phyloP scores from a whole-genome alignment of 2,329 filamentous ascomycete genomes.

The Aspergillus ochraceus region DNA sequence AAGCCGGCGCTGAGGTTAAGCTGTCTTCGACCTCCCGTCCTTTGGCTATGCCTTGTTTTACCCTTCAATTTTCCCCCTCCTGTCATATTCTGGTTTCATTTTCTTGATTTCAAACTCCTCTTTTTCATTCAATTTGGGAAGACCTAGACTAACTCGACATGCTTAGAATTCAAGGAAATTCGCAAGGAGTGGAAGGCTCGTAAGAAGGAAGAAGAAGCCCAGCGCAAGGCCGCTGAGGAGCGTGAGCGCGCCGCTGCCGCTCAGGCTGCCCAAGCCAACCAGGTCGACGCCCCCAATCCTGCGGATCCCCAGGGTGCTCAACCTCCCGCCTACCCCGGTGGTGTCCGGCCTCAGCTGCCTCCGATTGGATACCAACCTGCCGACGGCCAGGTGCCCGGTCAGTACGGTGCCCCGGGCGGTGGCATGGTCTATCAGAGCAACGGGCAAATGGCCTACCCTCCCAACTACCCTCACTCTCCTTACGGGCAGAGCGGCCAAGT shows the following conservation, averaged over 20 bases:
- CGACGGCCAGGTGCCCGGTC: slow-evolving; percentile 55
- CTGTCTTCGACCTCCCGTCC: slow-evolving; percentile 7
- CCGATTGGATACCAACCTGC: slow-evolving; percentile 71
- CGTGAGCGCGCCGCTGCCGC: slow-evolving; percentile 67
- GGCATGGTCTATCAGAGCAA: slow-evolving; percentile 51
- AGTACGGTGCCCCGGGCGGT: slow-evolving; percentile 63
- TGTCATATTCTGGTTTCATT: not conserved
- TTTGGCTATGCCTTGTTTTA: not conserved
- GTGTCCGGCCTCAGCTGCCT: slow-evolving; percentile 65
- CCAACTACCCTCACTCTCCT: slow-evolving; percentile 52
- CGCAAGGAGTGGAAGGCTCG: slow-evolving; percentile 98
- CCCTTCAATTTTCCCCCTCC: slow-evolving; percentile 18
- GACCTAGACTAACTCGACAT: slow-evolving; percentile 22
- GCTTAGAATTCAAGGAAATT: slow-evolving; percentile 94
- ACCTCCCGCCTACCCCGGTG: slow-evolving; percentile 48
- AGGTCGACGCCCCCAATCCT: slow-evolving; percentile 48
- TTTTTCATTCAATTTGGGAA: not conserved
- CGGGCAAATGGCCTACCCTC: slow-evolving; percentile 48
- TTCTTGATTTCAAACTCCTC: not conserved
- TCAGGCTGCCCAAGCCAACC: slow-evolving; percentile 44
- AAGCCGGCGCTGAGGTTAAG: slow-evolving; percentile 49
- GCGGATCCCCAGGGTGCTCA: slow-evolving; percentile 50
- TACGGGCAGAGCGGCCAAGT: slow-evolving; percentile 52
- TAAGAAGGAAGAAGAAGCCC: slow-evolving; percentile 96
- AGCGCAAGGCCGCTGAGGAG: slow-evolving; percentile 88